Conservation (phyloP, 345 rosid genomes). For the Hypericum androsaemum region DNA sequence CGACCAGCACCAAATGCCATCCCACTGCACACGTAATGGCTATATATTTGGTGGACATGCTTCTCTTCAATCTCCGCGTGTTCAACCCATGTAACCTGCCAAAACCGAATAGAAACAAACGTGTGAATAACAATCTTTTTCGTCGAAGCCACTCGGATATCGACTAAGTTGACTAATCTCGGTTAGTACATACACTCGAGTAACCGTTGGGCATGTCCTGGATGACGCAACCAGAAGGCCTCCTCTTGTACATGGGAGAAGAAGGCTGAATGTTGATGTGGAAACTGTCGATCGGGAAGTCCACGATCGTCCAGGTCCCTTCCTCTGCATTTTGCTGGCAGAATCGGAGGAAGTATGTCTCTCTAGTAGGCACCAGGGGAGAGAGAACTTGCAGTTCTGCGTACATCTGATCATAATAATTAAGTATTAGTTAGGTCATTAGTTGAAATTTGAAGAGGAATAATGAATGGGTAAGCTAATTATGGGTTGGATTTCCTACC, state of each 20-base stretch:
- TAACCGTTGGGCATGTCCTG: constrained; percentile 98
- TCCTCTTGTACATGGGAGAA: constrained; percentile 44
- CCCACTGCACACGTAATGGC: constrained; percentile 38
- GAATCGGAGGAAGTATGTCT: constrained; percentile 69
- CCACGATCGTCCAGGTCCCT: constrained; percentile 73
- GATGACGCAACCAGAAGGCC: constrained; percentile 79
- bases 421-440: no score
- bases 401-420: constrained; percentile 41
- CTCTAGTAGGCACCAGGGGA: constrained; percentile 76
- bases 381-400: constrained; percentile 80
- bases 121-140: no score
- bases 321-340: constrained; percentile 55
- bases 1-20: constrained; percentile 82
- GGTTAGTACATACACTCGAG: constrained; percentile 37
- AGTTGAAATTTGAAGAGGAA: no score
- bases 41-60: constrained; percentile 51
- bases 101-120: neutral
- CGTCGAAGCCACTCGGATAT: no score
- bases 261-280: constrained; percentile 16
- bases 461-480: no score
- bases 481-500: constrained; percentile 23
- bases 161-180: no score
- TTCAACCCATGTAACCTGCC: constrained; percentile 77
- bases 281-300: constrained; percentile 66
- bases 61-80: constrained; percentile 69